Percentiles rank a stretch among this genome's conserved stretches.
phyloP scores from a whole-genome alignment of 495 filamentous ascomycete species.

The Talaromyces adpressus region DNA sequence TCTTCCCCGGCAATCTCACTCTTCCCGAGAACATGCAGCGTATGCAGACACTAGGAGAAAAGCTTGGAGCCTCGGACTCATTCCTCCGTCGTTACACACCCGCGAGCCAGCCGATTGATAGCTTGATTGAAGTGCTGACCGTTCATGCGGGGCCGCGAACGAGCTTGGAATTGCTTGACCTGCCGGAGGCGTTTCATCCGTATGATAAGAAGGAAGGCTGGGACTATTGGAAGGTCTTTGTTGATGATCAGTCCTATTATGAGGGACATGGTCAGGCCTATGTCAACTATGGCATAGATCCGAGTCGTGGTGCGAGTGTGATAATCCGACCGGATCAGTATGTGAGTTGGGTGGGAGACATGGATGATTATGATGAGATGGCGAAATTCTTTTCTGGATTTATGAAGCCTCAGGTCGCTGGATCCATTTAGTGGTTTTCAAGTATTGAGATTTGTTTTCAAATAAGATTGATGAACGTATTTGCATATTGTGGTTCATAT shows the following conservation, averaged over 20 bases:
- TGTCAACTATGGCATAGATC: conserved; percentile 53
- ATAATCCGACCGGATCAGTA: conserved; percentile 61
- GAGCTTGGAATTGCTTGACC: conserved; percentile 44
- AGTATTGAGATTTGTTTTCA: no score
- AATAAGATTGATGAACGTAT: background rate
- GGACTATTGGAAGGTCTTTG: conserved; percentile 60
- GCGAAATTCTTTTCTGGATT: background rate
- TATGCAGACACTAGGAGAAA: conserved; percentile 36
- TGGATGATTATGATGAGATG: conserved; percentile 35
- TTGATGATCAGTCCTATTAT: conserved; percentile 55
- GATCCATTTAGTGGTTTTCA: no score
- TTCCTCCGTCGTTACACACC: conserved; percentile 40
- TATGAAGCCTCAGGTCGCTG: background rate
- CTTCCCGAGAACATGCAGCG: conserved; percentile 26
- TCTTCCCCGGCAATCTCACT: conserved; percentile 56
- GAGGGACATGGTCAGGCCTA: conserved; percentile 59
- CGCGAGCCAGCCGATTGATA: conserved; percentile 24
- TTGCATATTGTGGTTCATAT: background rate
- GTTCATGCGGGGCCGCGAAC: conserved; percentile 44
- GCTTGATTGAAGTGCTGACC: conserved; percentile 47
- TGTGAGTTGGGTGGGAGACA: conserved; percentile 49
- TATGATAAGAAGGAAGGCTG: conserved; percentile 43
- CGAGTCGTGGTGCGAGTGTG: conserved; percentile 51
- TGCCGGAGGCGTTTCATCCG: conserved; percentile 50
- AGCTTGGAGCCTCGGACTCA: conserved; percentile 29